Evolutionary conservation across 179 eudicot species (phyloP).

Genomic region (Monotropa hypopitys): DNA sequence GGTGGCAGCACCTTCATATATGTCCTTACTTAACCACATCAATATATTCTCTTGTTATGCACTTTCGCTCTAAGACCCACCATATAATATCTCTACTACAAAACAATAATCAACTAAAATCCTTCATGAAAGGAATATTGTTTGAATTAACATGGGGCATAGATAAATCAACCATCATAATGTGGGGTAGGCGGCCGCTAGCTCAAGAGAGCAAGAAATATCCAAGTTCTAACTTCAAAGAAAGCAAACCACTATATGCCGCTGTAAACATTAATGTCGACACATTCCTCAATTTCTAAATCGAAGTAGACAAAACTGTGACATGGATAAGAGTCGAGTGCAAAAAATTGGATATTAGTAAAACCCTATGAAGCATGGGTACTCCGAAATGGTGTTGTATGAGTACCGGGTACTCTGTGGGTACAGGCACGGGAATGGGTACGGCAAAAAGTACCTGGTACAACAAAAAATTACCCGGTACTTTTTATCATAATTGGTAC

Average conservation of each 20-base stretch:
- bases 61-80: too few species aligned
- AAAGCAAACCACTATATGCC: not conserved
- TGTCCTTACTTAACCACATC: too few species aligned
- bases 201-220: not conserved
- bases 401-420: too few species aligned
- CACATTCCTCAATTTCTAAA: not conserved
- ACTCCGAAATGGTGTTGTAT: too few species aligned
- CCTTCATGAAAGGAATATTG: not conserved
- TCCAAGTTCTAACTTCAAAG: not conserved
- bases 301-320: not conserved
- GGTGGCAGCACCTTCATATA: too few species aligned
- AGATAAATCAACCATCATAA: not conserved
- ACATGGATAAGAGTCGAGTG: not conserved
- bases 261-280: not conserved
- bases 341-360: not conserved
- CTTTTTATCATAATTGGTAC: too few species aligned
- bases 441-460: too few species aligned
- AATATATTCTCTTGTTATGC: too few species aligned
- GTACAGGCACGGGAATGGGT: too few species aligned
- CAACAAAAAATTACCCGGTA: too few species aligned
- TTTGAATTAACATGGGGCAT: not conserved
- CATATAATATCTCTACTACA: too few species aligned
- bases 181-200: not conserved
- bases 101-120: not conserved
- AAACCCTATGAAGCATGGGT: too few species aligned